Base-by-base conservation (phyloP, 768 basidiomycete genomes). In the Leccinum boreale region DNA sequence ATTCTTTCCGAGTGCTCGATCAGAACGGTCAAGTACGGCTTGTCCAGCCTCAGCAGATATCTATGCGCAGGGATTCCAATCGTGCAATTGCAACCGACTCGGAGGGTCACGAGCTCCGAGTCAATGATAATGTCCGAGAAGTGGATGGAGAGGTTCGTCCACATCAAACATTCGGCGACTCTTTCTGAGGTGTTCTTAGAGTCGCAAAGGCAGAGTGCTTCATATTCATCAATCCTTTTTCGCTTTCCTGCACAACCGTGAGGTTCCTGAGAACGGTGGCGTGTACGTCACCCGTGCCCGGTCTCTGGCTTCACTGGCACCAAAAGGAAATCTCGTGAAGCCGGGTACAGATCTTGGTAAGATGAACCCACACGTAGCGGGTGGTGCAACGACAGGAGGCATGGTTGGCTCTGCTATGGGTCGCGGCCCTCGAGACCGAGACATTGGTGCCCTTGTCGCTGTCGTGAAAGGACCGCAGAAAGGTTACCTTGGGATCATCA, bases 221-320 rank as follows among this genome's bases (percentile, higher is more conserved):
- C 95, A 98, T 67, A 93, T 94, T 45, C 90, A 96, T 71, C 94
- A 96, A 68, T 93, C 94, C 0, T 87, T 92, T 73, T 96, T 86
- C 65, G 94, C 92, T 3, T 99, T 98, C 80, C 75, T 98, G 48
- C 89, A 95, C 75, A 96, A 95, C 66, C 88, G 95, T 14, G 94
- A 98, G 52, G 80, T 92, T 53, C 67, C 80, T 19, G 94, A 98
- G 73, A 94, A 98, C 65, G 89, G 92, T 21, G 97, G 97, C 57
- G 87, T 98, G 26, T 99, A 95, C 67, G 93, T 99, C 52, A 90
- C 93, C 0, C 87, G 94, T 36, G 85, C 92, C 14, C 86, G 91
- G 44, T 84, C 87, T 2, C 78, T 98, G 46, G 84, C 83, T 2
- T 95, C 94, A 11, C 75, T 93, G 21, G 92, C 94, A 1, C 94